Evolutionary conservation across 192 early-diverging fungal genomes (phyloP).

Genomic region (Entomortierella lignicola): DNA sequence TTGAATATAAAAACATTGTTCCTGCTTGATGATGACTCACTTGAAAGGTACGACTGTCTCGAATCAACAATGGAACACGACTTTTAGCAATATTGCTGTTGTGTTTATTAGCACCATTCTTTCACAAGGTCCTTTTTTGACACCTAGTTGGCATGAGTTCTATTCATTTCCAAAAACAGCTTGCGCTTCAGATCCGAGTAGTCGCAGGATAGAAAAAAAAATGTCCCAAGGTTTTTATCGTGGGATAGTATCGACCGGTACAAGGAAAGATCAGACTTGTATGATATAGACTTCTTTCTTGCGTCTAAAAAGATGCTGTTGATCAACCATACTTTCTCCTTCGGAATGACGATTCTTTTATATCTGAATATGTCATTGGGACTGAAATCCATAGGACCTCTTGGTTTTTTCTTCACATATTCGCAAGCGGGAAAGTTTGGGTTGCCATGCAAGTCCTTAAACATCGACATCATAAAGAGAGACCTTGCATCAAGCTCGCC

Average conservation of each 20-base stretch:
- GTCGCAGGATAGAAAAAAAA: constrained; percentile 1
- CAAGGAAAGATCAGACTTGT: constrained; percentile 30
- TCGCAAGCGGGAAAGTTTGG: constrained; percentile 10
- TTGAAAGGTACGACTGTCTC: too few species aligned
- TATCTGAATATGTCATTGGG: constrained; percentile 28
- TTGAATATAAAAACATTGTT: too few species aligned
- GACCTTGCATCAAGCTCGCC: too few species aligned
- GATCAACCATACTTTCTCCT: constrained; percentile 22
- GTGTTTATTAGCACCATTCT: too few species aligned
- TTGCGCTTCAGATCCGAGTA: constrained; percentile 14
- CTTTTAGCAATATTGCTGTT: too few species aligned
- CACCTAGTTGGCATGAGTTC: not conserved
- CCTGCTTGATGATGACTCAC: too few species aligned
- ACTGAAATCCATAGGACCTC: not conserved
- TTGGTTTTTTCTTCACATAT: constrained; percentile 8
- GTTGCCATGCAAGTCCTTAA: constrained; percentile 12
- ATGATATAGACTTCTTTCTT: constrained; percentile 6
- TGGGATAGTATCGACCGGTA: constrained; percentile 22
- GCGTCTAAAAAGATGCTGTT: constrained; percentile 29
- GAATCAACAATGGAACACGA: too few species aligned
- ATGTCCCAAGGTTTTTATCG: constrained; percentile 18
- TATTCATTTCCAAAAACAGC: constrained; percentile 19
- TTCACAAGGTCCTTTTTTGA: too few species aligned
- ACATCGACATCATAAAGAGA: constrained; percentile 3
- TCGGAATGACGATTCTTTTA: constrained; percentile 23